phyloP scores from a whole-genome alignment of 352 stramenopile genomes.

The Aphanomyces astaci region DNA sequence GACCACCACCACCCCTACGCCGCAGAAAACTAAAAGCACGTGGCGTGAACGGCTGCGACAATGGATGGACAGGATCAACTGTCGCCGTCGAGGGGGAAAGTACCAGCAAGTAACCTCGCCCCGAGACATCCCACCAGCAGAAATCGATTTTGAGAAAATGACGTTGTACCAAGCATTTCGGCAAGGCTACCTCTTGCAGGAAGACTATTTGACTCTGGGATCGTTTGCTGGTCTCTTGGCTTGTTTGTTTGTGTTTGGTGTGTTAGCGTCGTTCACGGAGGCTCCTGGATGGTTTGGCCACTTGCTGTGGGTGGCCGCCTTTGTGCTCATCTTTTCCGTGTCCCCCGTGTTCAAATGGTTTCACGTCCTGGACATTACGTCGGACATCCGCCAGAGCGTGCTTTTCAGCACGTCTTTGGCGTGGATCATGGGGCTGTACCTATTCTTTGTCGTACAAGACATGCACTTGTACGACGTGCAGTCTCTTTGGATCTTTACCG shows the following conservation, averaged over 20 bases:
- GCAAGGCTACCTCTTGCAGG: conserved; percentile 56
- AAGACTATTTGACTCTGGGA: conserved; percentile 65
- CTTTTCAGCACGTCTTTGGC: conserved; percentile 46
- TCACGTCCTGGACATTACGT: conserved; percentile 42
- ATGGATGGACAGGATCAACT: neutral
- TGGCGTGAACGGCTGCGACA: neutral
- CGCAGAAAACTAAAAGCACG: neutral
- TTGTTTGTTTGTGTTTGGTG: conserved; percentile 59
- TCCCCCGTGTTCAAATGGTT: conserved; percentile 73
- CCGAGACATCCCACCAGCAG: neutral
- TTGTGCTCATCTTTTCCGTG: conserved; percentile 61
- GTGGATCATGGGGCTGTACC: conserved; percentile 57
- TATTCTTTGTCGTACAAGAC: conserved; percentile 60
- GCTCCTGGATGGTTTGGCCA: conserved; percentile 58
- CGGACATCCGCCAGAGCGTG: conserved; percentile 40
- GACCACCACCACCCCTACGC: neutral
- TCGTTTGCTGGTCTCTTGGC: conserved; percentile 47
- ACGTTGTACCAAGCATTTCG: conserved; percentile 62
- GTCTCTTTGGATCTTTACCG: conserved; percentile 58
- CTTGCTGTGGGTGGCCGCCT: conserved; percentile 53
- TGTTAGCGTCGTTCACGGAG: conserved; percentile 57
- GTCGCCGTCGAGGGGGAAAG: neutral
- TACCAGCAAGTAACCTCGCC: neutral
- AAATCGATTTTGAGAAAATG: conserved; percentile 62
- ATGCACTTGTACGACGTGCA: conserved; percentile 61